phyloP scores from a whole-genome alignment of 208 protist species.

The Wallacemonas sp. region DNA sequence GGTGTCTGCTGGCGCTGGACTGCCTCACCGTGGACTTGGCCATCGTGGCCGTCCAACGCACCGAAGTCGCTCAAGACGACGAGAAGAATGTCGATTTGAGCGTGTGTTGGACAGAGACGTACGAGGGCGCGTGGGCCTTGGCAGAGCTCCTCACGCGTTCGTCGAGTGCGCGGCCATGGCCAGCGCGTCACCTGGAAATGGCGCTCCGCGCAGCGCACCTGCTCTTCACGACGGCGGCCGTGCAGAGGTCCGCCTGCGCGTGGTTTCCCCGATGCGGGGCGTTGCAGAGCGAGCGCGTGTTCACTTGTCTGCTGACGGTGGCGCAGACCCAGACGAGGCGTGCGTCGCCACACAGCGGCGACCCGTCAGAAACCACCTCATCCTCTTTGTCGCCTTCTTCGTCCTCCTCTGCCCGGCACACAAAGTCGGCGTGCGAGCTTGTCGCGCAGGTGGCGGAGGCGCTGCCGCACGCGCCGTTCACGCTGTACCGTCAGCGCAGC shows the following conservation, averaged over 20 bases:
- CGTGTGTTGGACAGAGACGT: not conserved
- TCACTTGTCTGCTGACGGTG: not conserved
- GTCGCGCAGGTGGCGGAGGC: not conserved
- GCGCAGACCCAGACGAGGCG: not conserved
- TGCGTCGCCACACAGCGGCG: too few species aligned
- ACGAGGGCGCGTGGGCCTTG: not conserved
- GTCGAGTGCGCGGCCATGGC: not conserved
- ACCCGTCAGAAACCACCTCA: too few species aligned
- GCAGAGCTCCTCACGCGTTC: not conserved
- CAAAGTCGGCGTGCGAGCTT: too few species aligned
- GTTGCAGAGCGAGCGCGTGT: not conserved
- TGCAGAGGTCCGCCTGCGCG: not conserved
- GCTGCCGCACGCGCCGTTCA: not conserved
- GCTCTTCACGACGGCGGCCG: not conserved
- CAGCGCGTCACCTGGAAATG: slow-evolving; percentile 1
- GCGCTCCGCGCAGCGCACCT: not conserved
- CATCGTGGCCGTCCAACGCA: not conserved
- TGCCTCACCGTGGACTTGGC: slow-evolving; percentile 2
- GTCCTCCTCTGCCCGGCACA: too few species aligned
- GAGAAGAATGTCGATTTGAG: not conserved
- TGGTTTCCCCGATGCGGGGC: not conserved
- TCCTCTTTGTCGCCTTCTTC: too few species aligned
- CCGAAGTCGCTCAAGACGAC: not conserved
- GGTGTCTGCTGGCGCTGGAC: slow-evolving; percentile 2
- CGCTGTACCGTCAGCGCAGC: not conserved